Evolutionary conservation across 2,329 filamentous ascomycete genomes (phyloP), one percentile per base, ranked within the genome.

Genomic region (Monosporascus sp.): DNA sequence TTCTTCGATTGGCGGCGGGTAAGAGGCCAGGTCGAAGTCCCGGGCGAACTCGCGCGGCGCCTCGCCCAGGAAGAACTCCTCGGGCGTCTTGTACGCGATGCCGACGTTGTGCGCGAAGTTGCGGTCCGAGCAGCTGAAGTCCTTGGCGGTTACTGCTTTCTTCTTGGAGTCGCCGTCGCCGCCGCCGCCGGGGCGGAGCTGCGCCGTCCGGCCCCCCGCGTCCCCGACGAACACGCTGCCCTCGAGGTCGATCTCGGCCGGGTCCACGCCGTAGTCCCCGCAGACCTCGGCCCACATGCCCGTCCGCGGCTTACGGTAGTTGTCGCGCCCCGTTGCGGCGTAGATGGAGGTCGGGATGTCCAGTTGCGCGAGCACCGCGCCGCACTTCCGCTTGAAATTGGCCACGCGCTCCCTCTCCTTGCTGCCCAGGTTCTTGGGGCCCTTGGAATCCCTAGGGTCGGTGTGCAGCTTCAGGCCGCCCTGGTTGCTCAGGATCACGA

Each of bases 401-500:
- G 76, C 70, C 3, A 94, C 76, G 58, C 88, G 86, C 54, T 86
- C 86, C 55, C 84, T 35, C 31, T 35, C 31, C 31, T 35, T 35
- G 31, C 31, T 84, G 60, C 62, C 17, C 55, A 61, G 41, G 63
- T 85, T 79, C 60, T 88, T 89, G 5, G 87, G 76, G 0, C 63
- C 71, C 56, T 81, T 81, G 2, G 77, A 54, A 14, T 14, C 75
- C 63, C 91, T 94, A n/a, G 85, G 73, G 51, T 90, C 83, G 18
- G 82, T 79, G 58, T 88, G 88, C 2, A 97, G 74, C 17, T 81
- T 87, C 45, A 99, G 78, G 15, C 88, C 91, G 49, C 80, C 92
- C 70, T 99, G 94, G 69, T 99, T 99, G 57, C 89, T 95, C 49
- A 99, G 72, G 48, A 97, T 82, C 18, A 90, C 81, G 14, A 97